Conservation (phyloP, 2,329 filamentous ascomycete genomes). For the Xylaria sp. region DNA sequence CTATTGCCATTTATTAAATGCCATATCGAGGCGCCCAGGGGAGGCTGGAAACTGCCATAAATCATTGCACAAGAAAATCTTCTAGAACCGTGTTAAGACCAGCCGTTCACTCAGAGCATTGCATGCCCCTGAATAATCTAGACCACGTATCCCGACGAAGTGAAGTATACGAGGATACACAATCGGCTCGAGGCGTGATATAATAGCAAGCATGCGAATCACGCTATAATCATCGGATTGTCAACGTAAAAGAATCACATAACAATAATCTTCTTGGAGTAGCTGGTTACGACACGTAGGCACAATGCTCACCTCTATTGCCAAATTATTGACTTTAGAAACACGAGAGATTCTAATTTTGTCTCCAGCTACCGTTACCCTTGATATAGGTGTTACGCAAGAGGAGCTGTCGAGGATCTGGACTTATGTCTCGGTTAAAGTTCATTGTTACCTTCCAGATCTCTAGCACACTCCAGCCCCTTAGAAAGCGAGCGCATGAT, state of each 20-base stretch:
- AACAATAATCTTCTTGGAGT: slow-evolving; percentile 5
- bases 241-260: slow-evolving; percentile 14
- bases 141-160: not conserved
- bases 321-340: slow-evolving; percentile 11
- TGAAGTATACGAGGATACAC: slow-evolving; percentile 10
- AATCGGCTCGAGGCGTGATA: not conserved
- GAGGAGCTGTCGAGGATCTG: slow-evolving; percentile 8
- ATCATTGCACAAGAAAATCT: not conserved
- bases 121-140: not conserved
- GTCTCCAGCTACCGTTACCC: not conserved
- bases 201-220: not conserved
- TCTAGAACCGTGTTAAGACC: not conserved
- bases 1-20: slow-evolving; percentile 3
- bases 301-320: not conserved
- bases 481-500: slow-evolving; percentile 31
- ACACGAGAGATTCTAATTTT: slow-evolving; percentile 18
- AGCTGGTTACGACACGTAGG: not conserved
- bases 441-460: slow-evolving; percentile 28
- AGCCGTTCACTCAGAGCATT: not conserved
- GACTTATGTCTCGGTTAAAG: slow-evolving; percentile 31
- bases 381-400: slow-evolving; percentile 7
- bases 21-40: not conserved
- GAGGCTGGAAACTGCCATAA: not conserved
- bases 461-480: slow-evolving; percentile 6
- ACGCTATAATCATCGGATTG: not conserved